These are phyloP conservation scores for Fusarium sp. DNA, from an alignment of 2,329 filamentous ascomycete species.

Conservation along the genomic window DNA sequence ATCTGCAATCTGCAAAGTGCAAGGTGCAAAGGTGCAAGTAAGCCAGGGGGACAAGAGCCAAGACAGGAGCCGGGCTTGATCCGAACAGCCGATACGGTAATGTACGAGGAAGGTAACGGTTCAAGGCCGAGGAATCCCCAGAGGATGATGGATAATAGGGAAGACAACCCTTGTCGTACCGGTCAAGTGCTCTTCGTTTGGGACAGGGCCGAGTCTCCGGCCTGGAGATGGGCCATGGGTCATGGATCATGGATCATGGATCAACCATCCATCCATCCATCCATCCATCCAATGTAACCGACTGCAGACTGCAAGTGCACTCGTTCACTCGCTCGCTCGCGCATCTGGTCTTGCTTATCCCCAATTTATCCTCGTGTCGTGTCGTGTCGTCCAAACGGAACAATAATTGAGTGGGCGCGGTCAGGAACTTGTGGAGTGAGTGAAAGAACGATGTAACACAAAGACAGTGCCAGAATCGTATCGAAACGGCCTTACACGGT, in stretches of 20 bases:
- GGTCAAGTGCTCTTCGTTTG: constrained; percentile 28
- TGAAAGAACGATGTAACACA: constrained; percentile 38
- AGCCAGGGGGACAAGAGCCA: constrained; percentile 34
- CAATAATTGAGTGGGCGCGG: constrained; percentile 34
- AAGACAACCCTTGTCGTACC: constrained; percentile 27
- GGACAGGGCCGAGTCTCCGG: constrained; percentile 39
- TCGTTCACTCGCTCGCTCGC: background rate
- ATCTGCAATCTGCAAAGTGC: background rate
- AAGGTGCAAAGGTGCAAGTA: background rate
- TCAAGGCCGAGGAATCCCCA: constrained; percentile 19
- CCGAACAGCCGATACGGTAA: constrained; percentile 41
- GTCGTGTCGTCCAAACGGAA: constrained; percentile 25
- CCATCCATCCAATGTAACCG: constrained; percentile 7
- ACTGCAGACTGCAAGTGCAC: background rate
- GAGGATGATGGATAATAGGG: constrained; percentile 23
- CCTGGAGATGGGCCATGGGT: constrained; percentile 37
- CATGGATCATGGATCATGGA: constrained; percentile 16
- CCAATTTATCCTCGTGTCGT: constrained; percentile 27
- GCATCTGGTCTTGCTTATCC: constrained; percentile 9
- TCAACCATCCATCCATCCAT: constrained; percentile 18
- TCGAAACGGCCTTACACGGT: background rate
- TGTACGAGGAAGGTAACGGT: constrained; percentile 29
- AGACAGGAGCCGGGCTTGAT: constrained; percentile 33
- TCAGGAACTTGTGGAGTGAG: constrained; percentile 42
- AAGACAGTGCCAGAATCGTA: constrained; percentile 23